Conservation (phyloP, 129 eudicot genomes). For the Centaurea solstitialis region DNA sequence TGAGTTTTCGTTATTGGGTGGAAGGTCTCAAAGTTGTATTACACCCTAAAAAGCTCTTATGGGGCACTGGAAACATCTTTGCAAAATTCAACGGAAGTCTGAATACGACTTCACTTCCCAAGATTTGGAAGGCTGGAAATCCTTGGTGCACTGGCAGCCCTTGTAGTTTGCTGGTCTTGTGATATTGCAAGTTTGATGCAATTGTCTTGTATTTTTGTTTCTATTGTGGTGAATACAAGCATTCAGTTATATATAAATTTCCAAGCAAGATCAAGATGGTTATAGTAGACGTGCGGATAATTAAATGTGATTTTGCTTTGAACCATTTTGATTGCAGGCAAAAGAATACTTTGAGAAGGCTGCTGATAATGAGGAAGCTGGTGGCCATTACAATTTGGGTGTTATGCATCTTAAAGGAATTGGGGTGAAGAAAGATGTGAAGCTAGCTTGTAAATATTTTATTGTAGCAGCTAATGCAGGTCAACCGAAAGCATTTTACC, state of each 20-base stretch:
- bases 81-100: too few species aligned
- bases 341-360: constrained; percentile 94
- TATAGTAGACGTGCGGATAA: background rate
- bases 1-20: too few species aligned
- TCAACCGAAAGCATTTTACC: constrained; percentile 96
- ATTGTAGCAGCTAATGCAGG: constrained; percentile 86
- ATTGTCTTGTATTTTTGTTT: background rate
- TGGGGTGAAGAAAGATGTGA: constrained; percentile 82
- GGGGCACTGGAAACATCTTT: too few species aligned
- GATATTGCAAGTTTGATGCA: background rate
- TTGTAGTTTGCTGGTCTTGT: background rate
- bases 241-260: too few species aligned
- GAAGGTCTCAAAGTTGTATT: too few species aligned
- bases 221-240: background rate
- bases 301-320: background rate
- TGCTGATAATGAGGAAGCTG: constrained; percentile 84
- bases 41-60: too few species aligned
- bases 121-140: background rate
- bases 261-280: background rate
- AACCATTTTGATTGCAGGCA: constrained; percentile 52
- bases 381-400: constrained; percentile 94
- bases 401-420: constrained; percentile 90
- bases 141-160: background rate
- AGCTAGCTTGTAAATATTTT: constrained; percentile 70
- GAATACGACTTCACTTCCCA: background rate